Percentiles rank a stretch among this genome's conserved stretches.
These are phyloP conservation scores for Skeletonema costatum DNA, from an alignment of 108 stramenopile genomes.

Conservation along the genomic window DNA sequence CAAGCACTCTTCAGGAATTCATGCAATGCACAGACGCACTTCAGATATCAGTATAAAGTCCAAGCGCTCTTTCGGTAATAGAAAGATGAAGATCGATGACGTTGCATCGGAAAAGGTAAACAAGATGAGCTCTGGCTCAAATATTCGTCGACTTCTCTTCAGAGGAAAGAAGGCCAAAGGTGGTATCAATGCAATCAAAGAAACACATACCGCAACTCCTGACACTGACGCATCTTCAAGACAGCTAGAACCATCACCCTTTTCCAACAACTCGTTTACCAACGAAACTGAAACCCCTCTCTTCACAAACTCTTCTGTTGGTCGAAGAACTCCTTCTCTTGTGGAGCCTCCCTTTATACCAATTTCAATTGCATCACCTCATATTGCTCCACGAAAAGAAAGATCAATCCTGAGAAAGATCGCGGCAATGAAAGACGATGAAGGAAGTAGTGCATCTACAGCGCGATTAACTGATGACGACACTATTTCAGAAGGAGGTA, in stretches of 20 bases:
- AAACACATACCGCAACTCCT: neutral
- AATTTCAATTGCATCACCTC: neutral
- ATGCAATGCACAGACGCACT: too few relatives aligned
- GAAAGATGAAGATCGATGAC: neutral
- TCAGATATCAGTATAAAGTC: neutral
- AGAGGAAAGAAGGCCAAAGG: neutral
- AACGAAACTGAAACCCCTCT: neutral
- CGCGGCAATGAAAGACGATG: neutral
- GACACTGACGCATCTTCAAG: neutral
- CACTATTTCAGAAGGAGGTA: neutral
- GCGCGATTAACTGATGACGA: neutral
- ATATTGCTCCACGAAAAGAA: neutral
- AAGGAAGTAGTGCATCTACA: neutral
- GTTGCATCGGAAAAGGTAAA: neutral
- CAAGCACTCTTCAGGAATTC: neutral
- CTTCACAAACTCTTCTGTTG: neutral
- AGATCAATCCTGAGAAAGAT: neutral
- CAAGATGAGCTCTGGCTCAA: neutral
- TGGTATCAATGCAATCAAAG: neutral
- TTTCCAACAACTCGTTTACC: neutral
- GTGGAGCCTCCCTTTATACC: neutral
- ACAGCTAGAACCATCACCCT: neutral
- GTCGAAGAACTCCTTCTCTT: neutral
- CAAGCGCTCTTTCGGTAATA: neutral
- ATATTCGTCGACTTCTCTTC: neutral